A percentile compares a stretch with the other conserved stretches of the same genome.
Evolutionary conservation across 164 flowering plant species (phyloP).

Genomic region (Magnolia changhungtana): DNA sequence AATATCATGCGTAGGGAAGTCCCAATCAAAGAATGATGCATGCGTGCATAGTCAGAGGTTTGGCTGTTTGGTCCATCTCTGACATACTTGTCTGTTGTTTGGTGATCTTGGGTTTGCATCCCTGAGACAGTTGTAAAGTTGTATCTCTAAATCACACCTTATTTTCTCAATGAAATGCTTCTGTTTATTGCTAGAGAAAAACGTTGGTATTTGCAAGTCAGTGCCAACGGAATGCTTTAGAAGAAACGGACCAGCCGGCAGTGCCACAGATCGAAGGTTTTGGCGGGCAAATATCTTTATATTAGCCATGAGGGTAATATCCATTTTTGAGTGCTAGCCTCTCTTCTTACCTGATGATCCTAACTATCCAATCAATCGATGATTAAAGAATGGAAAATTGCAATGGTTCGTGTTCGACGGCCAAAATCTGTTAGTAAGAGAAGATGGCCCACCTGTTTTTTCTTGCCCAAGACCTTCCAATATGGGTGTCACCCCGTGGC

Average conservation of each 20-base stretch:
- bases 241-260: background rate
- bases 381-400: too few species aligned
- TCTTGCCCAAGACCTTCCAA: too few species aligned
- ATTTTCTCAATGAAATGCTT: background rate
- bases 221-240: background rate
- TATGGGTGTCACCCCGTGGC: too few species aligned
- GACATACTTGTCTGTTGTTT: background rate
- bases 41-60: background rate
- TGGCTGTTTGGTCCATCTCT: background rate
- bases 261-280: background rate
- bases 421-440: too few species aligned
- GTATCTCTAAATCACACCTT: background rate
- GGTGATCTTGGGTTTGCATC: background rate
- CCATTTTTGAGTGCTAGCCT: too few species aligned
- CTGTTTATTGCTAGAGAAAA: background rate
- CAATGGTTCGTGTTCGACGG: too few species aligned
- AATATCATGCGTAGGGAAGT: background rate
- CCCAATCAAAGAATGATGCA: background rate
- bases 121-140: background rate
- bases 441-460: too few species aligned
- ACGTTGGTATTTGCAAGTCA: background rate
- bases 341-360: too few species aligned
- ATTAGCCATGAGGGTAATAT: too few species aligned
- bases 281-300: background rate
- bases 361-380: too few species aligned